A percentile compares a stretch with the other conserved stretches of the same genome.
Conservation (phyloP, 805 yeast species). For the Teunomyces gatunensis region DNA sequence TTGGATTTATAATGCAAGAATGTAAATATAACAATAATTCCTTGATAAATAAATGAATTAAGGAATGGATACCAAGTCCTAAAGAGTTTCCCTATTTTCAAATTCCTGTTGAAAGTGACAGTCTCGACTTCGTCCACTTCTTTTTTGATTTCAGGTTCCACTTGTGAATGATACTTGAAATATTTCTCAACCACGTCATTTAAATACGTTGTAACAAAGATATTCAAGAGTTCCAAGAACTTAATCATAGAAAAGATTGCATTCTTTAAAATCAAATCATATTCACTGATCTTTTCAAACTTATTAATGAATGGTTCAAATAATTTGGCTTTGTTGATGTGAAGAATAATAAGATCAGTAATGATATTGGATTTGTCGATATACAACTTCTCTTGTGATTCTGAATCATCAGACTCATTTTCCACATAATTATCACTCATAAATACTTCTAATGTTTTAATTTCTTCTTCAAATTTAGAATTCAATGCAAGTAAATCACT, state of each 20-base stretch:
- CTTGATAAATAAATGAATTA: constrained; percentile 50
- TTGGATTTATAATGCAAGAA: constrained; percentile 43
- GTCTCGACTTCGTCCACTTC: not conserved
- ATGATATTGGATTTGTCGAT: constrained; percentile 34
- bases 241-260: constrained; percentile 37
- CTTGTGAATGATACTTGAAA: constrained; percentile 4
- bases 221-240: constrained; percentile 34
- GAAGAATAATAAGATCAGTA: constrained; percentile 45
- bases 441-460: constrained; percentile 31
- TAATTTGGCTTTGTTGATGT: constrained; percentile 50
- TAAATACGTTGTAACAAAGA: constrained; percentile 31
- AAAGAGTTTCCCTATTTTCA: constrained; percentile 34
- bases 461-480: constrained; percentile 41
- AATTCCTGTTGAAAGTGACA: not conserved
- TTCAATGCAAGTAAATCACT: constrained; percentile 42
- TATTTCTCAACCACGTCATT: constrained; percentile 13
- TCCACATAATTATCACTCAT: constrained; percentile 8
- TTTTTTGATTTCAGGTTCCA: constrained; percentile 6
- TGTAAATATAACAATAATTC: constrained; percentile 49
- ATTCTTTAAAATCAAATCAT: constrained; percentile 32
- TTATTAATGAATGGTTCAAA: constrained; percentile 49
- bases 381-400: constrained; percentile 6
- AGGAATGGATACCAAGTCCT: constrained; percentile 44
- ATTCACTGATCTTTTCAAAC: constrained; percentile 23
- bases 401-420: constrained; percentile 12